Evolutionary conservation across 169 alveolate genomes (phyloP).

Genomic region (Plasmodium billcollinsi): DNA sequence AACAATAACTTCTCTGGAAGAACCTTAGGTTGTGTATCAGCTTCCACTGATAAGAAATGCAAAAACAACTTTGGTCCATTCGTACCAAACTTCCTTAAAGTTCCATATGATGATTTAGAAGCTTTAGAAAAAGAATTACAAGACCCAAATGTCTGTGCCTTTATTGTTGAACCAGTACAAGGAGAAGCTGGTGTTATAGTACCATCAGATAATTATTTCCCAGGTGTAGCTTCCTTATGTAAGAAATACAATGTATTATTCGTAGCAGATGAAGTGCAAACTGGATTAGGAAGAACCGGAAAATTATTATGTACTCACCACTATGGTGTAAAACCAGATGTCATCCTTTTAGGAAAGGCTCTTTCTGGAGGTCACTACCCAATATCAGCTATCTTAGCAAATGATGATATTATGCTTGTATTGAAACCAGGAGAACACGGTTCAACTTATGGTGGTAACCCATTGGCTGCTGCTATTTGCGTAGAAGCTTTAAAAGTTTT

Average conservation of each 20-base stretch:
- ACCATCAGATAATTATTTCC: conserved; percentile 91
- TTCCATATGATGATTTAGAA: conserved; percentile 81
- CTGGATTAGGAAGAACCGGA: conserved; percentile 96
- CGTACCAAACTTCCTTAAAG: conserved; percentile 79
- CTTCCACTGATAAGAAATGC: conserved; percentile 92
- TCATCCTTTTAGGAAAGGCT: conserved; percentile 93
- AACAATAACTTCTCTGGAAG: conserved; percentile 94
- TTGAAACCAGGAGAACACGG: conserved; percentile 96
- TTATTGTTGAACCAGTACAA: conserved; percentile 94
- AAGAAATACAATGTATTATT: conserved; percentile 82
- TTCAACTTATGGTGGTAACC: conserved; percentile 92
- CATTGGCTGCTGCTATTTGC: conserved; percentile 92
- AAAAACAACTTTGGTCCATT: conserved; percentile 90
- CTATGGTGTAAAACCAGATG: conserved; percentile 90
- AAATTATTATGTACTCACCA: conserved; percentile 87
- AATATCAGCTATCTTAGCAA: conserved; percentile 92
- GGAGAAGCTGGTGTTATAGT: conserved; percentile 96
- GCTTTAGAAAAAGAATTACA: conserved; percentile 79
- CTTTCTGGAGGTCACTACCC: conserved; percentile 94
- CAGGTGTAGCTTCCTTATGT: conserved; percentile 88
- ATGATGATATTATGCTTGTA: conserved; percentile 90
- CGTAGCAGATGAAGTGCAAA: conserved; percentile 93
- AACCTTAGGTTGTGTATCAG: conserved; percentile 92
- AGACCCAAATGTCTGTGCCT: conserved; percentile 90
- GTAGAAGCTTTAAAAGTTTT: conserved; percentile 90